Base-by-base conservation (phyloP, 1,284 basidiomycete genomes). In the Leucoagaricus sp. region DNA sequence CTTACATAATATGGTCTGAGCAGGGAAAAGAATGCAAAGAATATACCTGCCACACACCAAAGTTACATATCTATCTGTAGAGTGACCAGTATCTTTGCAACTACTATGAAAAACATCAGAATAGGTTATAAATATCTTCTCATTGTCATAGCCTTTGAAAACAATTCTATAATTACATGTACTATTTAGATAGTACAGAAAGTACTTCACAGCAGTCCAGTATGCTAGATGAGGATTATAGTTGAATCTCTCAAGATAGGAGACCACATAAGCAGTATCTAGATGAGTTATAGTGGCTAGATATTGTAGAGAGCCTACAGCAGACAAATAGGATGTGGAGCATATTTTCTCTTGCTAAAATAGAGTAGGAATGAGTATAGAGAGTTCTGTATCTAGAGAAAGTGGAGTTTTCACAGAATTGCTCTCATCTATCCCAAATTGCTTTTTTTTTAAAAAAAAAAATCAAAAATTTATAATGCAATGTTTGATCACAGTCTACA, bases 211-310 rank as follows among this genome's bases (percentile, higher is more conserved):
- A 5, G 68, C 69, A 23, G 53, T 57, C 69, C 71, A 75, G 53
- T 78, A 73, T 4, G 50, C 49, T 6, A 36, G 53, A 7, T 67
- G 66, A 49, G 72, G 71, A 55, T 72, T 69, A 4, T 57, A 54
- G 42, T 54, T 65, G 62, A 74, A 76, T 7, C 65, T 61, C 1
- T 61, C 66, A 19, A 76, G 62, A 9, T 60, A 46, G 25, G 58
- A 57, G 13, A 75, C 70, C 21, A 71, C 60, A 63, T 67, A 74
- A 4, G 72, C 57, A 44, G 78, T 70, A 61, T 78, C 73, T 9
- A 73, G 74, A 13, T 67, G 48, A 10, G 73, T 75, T 31, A 63
- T n/a, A n/a, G n/a, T n/a, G n/a, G n/a, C n/a, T n/a, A n/a, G n/a
- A n/a, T n/a, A n/a, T n/a, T n/a, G n/a, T 63, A 78, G 61, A 21